A percentile compares a stretch with the other conserved stretches of the same genome.
Conservation (phyloP, 2,329 filamentous ascomycete species). For the Sporothrix luriei region DNA sequence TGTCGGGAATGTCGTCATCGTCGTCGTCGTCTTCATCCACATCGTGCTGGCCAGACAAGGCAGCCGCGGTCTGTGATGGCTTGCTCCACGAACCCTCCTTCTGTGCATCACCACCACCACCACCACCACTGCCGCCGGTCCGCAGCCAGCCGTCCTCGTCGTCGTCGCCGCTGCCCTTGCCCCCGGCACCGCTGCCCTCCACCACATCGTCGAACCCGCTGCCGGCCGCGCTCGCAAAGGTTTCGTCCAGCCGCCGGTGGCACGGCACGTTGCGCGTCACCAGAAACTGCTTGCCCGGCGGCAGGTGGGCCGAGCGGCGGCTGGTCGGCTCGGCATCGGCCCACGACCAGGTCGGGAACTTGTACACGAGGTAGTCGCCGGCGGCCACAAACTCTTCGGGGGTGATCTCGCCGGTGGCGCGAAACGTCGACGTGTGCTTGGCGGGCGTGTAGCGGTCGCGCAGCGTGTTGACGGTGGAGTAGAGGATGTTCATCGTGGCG, state of each 20-base stretch:
- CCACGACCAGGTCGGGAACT: constrained; percentile 99
- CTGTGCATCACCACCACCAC: background rate
- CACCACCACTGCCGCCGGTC: constrained; percentile 63
- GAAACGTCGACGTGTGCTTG: constrained; percentile 88
- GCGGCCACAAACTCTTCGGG: constrained; percentile 95
- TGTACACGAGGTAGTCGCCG: constrained; percentile 97
- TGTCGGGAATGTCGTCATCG: constrained; percentile 89
- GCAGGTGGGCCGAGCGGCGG: constrained; percentile 79
- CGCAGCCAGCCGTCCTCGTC: constrained; percentile 90
- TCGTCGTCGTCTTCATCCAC: constrained; percentile 73
- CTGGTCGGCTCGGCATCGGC: constrained; percentile 79
- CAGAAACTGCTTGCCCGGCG: constrained; percentile 89
- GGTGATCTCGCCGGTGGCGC: constrained; percentile 90
- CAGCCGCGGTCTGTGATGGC: constrained; percentile 65
- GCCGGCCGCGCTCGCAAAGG: constrained; percentile 86
- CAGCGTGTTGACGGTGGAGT: constrained; percentile 88
- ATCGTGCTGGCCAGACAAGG: constrained; percentile 64
- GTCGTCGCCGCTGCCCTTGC: constrained; percentile 49
- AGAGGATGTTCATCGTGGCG: constrained; percentile 73
- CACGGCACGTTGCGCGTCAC: constrained; percentile 95
- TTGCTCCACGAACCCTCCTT: constrained; percentile 2
- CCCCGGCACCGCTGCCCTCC: constrained; percentile 70
- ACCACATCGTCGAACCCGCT: constrained; percentile 78
- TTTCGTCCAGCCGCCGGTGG: constrained; percentile 84
- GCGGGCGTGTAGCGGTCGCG: constrained; percentile 90